phyloP scores from a whole-genome alignment of 306 rosid species.

The Vigna reflexopilosa region DNA sequence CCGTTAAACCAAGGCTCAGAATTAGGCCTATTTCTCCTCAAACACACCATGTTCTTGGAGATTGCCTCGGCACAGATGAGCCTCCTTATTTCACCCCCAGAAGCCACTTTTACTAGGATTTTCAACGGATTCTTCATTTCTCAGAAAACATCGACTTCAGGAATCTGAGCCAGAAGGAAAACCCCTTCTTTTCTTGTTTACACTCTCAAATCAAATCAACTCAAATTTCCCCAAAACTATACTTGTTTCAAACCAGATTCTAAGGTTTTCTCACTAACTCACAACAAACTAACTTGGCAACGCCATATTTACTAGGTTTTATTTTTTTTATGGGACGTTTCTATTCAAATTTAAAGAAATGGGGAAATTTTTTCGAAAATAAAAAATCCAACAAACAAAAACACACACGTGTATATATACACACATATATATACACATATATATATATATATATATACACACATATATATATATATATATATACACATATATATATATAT shows the following conservation, averaged over 20 bases:
- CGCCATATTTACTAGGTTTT: too few species aligned
- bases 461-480: too few species aligned
- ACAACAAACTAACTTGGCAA: too few species aligned
- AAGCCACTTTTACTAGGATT: constrained; percentile 66
- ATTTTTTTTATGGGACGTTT: too few species aligned
- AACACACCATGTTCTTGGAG: constrained; percentile 35
- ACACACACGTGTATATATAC: too few species aligned
- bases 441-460: too few species aligned
- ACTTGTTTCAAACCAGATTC: constrained; percentile 23
- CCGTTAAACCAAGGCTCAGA: constrained; percentile 66
- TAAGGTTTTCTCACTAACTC: neutral
- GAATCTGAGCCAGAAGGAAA: constrained; percentile 14
- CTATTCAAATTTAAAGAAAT: too few species aligned
- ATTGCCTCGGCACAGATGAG: constrained; percentile 55
- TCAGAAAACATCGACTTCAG: neutral
- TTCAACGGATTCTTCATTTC: constrained; percentile 34
- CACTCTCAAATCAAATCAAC: neutral
- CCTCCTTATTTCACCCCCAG: constrained; percentile 74
- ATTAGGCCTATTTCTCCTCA: constrained; percentile 55
- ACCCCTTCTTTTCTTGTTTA: constrained; percentile 41
- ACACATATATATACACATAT: too few species aligned
- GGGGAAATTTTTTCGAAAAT: too few species aligned
- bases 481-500: too few species aligned
- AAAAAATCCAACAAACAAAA: too few species aligned
- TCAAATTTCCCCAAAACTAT: neutral